Percentiles rank a stretch among this genome's conserved stretches.
Evolutionary conservation across 2,329 filamentous ascomycete species (phyloP).

Genomic region (Camillea tinctor): DNA sequence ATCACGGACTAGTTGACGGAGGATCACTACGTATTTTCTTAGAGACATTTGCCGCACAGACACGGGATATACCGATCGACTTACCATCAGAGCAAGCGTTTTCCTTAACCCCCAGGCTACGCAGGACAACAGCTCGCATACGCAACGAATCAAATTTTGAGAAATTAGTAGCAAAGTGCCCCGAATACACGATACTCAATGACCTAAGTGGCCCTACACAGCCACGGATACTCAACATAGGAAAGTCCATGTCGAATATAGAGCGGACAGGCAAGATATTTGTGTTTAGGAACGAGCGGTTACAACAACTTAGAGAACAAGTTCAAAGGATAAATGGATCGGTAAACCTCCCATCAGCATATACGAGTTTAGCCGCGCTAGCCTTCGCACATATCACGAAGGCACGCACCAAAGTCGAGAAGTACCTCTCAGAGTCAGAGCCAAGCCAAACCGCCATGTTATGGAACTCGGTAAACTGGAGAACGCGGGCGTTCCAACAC

Average conservation of each 20-base stretch:
- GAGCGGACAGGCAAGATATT: slow-evolving; percentile 43
- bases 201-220: slow-evolving; percentile 38
- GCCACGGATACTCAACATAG: slow-evolving; percentile 28
- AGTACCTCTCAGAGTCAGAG: slow-evolving; percentile 20
- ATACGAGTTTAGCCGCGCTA: slow-evolving; percentile 39
- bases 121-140: slow-evolving; percentile 6
- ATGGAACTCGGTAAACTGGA: slow-evolving; percentile 44
- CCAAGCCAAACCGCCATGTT: slow-evolving; percentile 26
- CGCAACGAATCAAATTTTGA: slow-evolving; percentile 21
- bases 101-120: slow-evolving; percentile 16
- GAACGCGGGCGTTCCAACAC: slow-evolving; percentile 34
- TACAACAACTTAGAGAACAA: slow-evolving; percentile 33
- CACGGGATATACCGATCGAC: slow-evolving; percentile 24
- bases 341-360: slow-evolving; percentile 34
- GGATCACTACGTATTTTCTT: slow-evolving; percentile 40
- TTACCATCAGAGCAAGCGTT: slow-evolving; percentile 31
- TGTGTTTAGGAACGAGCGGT: slow-evolving; percentile 35
- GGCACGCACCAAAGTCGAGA: slow-evolving; percentile 31
- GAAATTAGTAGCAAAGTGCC: slow-evolving; percentile 32
- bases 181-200: slow-evolving; percentile 38
- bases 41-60: slow-evolving; percentile 37
- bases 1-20: slow-evolving; percentile 44
- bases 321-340: slow-evolving; percentile 18
- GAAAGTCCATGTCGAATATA: slow-evolving; percentile 29
- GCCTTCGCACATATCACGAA: slow-evolving; percentile 40